phyloP scores from a whole-genome alignment of 257 asterid genomes.

The Mentha longifolia region DNA sequence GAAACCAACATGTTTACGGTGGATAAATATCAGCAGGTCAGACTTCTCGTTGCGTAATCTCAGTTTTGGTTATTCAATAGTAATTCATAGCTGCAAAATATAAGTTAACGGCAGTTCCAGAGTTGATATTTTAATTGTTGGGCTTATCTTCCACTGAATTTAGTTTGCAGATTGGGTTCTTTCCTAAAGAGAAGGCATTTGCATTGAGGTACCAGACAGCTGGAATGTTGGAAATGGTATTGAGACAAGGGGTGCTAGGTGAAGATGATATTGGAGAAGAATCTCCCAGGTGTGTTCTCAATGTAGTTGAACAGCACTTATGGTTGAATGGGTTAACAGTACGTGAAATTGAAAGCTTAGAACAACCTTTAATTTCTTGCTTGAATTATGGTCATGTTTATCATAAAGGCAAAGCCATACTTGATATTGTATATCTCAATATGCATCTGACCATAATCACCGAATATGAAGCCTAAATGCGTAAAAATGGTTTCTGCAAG shows the following conservation, averaged over 20 bases:
- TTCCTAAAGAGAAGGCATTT: slow-evolving; percentile 86
- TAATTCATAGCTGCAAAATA: slow-evolving; percentile 28
- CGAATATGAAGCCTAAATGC: neutral
- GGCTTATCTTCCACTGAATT: slow-evolving; percentile 53
- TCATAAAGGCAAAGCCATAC: neutral
- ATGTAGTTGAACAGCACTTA: neutral
- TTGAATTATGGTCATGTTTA: neutral
- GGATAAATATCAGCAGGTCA: slow-evolving; percentile 98
- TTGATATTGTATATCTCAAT: neutral
- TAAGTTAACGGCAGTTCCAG: slow-evolving; percentile 13
- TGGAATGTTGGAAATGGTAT: slow-evolving; percentile 93
- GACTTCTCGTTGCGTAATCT: slow-evolving; percentile 34
- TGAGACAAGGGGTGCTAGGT: slow-evolving; percentile 96
- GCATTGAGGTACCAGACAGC: slow-evolving; percentile 96
- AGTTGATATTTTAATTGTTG: slow-evolving; percentile 30
- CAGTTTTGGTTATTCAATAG: neutral
- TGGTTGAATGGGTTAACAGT: slow-evolving; percentile 1
- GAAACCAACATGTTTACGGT: slow-evolving; percentile 95
- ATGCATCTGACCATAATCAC: slow-evolving; percentile 9
- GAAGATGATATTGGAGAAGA: slow-evolving; percentile 98
- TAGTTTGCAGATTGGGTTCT: slow-evolving; percentile 95
- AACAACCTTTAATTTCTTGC: neutral
- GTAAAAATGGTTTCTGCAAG: neutral
- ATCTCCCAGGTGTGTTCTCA: slow-evolving; percentile 72
- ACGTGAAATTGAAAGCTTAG: slow-evolving; percentile 3